Base-by-base conservation (phyloP, 805 yeast species). In the Pichia gijzeniarum region DNA sequence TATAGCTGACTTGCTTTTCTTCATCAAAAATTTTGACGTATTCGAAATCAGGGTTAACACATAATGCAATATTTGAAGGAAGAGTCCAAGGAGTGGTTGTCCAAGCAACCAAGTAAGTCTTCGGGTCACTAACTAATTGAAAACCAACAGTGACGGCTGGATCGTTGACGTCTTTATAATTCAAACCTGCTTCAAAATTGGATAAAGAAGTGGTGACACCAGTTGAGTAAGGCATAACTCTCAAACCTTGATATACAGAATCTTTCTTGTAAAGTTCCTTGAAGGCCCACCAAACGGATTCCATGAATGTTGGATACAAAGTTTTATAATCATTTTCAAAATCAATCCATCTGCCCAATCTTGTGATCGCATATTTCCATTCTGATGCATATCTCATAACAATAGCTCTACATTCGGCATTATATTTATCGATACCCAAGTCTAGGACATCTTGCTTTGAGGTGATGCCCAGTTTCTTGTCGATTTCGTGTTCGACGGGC, bases 21-120 rank as follows among this genome's bases (percentile, higher is more conserved):
- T 91, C 97, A 63, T 93, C 97, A 57, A 72, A 82, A 53, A 93
- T 86, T 73, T 93, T 95, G 57, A 85, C 85, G 61, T 93, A 93
- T 69, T 89, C 97, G 51, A 88, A 80, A 10, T 80, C 77, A 44
- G 96, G 95, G 70, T 93, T 78, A 38, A 93, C 98, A 61, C 95
- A 90, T 51, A 93, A 76, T 13, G 90, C 91, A 63, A 93, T 69
- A 66, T 93, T 91, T 25, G 96, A 85, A 35, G 99, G 99, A 62
- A 93, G 74, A 41, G 99, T 95, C 99, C 99, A 93, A 43, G 99
- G 99, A 21, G 99, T 93, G 49, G 99, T 93, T 38, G 99, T 93
- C 99, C 99, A 93, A 9, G 98, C 98, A 34, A 93, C 90, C 54
- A 93, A 72, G 53, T 77, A 72, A 44, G 95, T 86, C 59, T 84